phyloP scores from a whole-genome alignment of 495 filamentous ascomycete species.

The Jackrogersella minutella region DNA sequence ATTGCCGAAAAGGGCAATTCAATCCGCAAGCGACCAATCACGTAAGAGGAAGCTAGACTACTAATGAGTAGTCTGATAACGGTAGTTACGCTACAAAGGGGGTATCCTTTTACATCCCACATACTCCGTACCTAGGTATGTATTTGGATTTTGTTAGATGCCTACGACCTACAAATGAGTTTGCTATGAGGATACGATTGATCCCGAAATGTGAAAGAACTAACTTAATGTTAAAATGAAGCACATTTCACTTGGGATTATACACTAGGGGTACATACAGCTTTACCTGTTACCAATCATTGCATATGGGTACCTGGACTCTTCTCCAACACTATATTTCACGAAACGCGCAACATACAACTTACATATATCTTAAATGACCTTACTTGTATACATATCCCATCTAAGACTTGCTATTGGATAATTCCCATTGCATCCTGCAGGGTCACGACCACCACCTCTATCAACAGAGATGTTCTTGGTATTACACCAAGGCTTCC shows the following conservation, averaged over 20 bases:
- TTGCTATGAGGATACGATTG: not conserved
- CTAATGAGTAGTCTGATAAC: slow-evolving; percentile 16
- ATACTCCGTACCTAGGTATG: no score
- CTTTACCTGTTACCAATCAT: no score
- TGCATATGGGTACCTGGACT: not conserved
- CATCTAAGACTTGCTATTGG: not conserved
- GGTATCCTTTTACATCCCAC: not conserved
- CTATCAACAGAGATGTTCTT: not conserved
- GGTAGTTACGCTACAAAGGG: slow-evolving; percentile 13
- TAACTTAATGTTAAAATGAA: not conserved
- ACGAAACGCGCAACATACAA: not conserved
- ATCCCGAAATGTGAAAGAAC: not conserved
- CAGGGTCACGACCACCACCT: slow-evolving; percentile 17
- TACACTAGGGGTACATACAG: not conserved
- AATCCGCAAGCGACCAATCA: slow-evolving; percentile 24
- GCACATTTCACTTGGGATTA: not conserved
- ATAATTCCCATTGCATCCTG: slow-evolving; percentile 7
- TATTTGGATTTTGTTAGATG: slow-evolving; percentile 1
- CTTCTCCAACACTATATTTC: not conserved
- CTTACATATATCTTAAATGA: not conserved
- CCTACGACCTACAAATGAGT: not conserved
- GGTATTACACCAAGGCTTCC: slow-evolving; percentile 3
- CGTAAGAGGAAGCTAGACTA: not conserved
- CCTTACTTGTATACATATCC: not conserved
- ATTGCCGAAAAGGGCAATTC: slow-evolving; percentile 40